phyloP scores from a whole-genome alignment of 495 filamentous ascomycete species.

The Penicillium malachiteum region DNA sequence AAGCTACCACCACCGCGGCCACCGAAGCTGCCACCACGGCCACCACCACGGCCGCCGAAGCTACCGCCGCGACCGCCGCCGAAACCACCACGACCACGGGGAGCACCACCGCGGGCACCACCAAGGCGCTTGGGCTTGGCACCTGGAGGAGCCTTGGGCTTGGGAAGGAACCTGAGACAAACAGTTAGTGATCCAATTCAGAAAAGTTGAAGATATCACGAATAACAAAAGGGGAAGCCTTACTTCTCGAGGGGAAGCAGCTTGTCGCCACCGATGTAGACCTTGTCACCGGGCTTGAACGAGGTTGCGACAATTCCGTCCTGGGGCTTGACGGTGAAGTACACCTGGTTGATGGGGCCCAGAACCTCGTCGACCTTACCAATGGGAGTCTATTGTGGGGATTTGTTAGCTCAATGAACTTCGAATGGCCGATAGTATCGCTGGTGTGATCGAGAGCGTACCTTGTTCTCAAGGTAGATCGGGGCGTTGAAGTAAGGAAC shows the following conservation, averaged over 20 bases:
- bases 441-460: slow-evolving; percentile 26
- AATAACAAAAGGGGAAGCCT: slow-evolving; percentile 3
- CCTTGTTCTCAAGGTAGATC: slow-evolving; percentile 98
- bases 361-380: slow-evolving; percentile 67
- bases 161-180: slow-evolving; percentile 74
- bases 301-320: slow-evolving; percentile 92
- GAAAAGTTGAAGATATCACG: no score
- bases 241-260: slow-evolving; percentile 87
- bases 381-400: slow-evolving; percentile 48
- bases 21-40: slow-evolving; percentile 19
- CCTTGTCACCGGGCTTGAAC: slow-evolving; percentile 95
- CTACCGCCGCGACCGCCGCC: slow-evolving; percentile 30
- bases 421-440: not conserved
- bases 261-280: slow-evolving; percentile 93
- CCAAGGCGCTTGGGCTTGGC: slow-evolving; percentile 60
- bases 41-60: slow-evolving; percentile 33
- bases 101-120: slow-evolving; percentile 46
- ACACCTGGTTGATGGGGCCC: slow-evolving; percentile 92
- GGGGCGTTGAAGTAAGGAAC: slow-evolving; percentile 99
- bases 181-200: not conserved
- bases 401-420: slow-evolving; percentile 19
- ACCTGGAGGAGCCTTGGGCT: slow-evolving; percentile 79
- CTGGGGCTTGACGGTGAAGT: slow-evolving; percentile 95
- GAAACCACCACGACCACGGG: slow-evolving; percentile 46
- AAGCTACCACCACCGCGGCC: slow-evolving; percentile 26